Conservation (phyloP, 768 basidiomycete species). For the Epithele typhae region DNA sequence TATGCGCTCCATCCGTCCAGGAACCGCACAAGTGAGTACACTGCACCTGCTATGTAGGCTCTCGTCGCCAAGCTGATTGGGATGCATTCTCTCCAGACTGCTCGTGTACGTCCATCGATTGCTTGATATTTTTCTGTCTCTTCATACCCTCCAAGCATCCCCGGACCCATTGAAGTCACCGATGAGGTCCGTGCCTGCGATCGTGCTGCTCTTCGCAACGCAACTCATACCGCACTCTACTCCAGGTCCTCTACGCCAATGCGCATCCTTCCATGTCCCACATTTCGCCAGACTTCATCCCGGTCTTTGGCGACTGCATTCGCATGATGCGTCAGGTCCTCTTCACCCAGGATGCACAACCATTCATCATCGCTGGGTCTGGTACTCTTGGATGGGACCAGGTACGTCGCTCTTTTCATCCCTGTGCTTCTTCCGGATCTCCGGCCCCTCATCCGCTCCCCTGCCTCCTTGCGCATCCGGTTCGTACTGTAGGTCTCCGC, state of each 20-base stretch:
- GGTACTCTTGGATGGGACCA: conserved; percentile 98
- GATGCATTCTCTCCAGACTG: conserved; percentile 6
- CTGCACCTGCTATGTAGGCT: neutral
- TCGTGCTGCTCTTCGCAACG: neutral
- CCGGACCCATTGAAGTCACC: conserved; percentile 55
- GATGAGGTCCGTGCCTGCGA: conserved; percentile 42
- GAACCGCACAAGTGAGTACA: conserved; percentile 47
- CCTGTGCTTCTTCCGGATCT: neutral
- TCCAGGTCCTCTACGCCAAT: conserved; percentile 84
- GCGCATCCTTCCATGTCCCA: conserved; percentile 90
- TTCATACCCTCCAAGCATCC: conserved; percentile 29
- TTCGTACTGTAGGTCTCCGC: conserved; percentile 64
- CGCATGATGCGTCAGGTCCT: conserved; percentile 80
- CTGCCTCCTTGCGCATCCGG: neutral
- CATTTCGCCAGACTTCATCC: conserved; percentile 82
- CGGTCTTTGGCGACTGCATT: conserved; percentile 85
- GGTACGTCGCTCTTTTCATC: conserved; percentile 34
- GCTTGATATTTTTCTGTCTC: no score
- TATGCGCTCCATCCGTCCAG: conserved; percentile 21
- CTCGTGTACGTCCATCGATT: conserved; percentile 20
- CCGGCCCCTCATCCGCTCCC: neutral
- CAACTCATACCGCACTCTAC: neutral
- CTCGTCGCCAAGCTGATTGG: neutral
- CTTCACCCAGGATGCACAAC: conserved; percentile 74
- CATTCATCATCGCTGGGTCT: conserved; percentile 90